phyloP scores from a whole-genome alignment of 768 basidiomycete genomes.

The Trametes cinnabarina region DNA sequence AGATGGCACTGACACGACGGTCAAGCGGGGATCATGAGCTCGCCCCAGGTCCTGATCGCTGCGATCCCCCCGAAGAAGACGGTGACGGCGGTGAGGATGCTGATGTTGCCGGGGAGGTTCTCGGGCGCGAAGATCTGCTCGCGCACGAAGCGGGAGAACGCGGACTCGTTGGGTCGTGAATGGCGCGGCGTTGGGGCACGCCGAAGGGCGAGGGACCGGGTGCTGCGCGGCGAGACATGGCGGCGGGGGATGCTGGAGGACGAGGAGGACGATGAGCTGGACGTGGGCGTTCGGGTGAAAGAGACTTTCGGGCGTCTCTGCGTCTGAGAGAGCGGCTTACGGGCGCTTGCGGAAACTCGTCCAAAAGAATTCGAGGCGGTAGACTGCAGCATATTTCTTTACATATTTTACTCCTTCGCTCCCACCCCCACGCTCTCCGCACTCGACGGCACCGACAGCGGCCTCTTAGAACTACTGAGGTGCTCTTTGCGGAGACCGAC shows the following conservation, averaged over 20 bases:
- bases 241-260: neutral
- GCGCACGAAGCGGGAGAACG: conserved; percentile 52
- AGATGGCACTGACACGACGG: neutral
- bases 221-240: conserved; percentile 69
- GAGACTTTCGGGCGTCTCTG: neutral
- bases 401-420: no score
- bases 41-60: conserved; percentile 74
- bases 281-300: neutral
- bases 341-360: neutral
- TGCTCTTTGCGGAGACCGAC: no score
- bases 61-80: conserved; percentile 72
- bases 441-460: no score
- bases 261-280: neutral
- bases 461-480: no score
- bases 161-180: conserved; percentile 59
- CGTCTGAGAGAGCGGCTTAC: neutral
- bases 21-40: conserved; percentile 68
- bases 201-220: conserved; percentile 54
- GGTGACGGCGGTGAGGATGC: conserved; percentile 59
- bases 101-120: conserved; percentile 73
- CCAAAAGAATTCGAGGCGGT: no score
- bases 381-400: no score
- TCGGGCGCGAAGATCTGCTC: conserved; percentile 72
- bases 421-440: no score
- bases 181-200: conserved; percentile 38